These are phyloP conservation scores for Ophiocordyceps camponoti-floridani DNA, from an alignment of 2,329 filamentous ascomycete species.

Conservation along the genomic window DNA sequence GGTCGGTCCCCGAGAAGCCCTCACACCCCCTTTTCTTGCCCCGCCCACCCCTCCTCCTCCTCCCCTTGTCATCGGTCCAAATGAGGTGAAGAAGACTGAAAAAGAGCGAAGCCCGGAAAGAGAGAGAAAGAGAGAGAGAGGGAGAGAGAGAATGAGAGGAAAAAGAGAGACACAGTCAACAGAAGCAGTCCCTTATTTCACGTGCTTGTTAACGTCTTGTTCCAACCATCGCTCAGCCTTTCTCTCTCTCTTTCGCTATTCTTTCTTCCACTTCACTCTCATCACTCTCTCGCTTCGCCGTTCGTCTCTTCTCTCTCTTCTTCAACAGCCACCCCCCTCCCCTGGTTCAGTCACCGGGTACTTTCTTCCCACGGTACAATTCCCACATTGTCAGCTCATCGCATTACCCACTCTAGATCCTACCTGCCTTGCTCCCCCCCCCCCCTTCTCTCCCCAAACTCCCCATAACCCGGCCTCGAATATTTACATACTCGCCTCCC, in stretches of 20 bases:
- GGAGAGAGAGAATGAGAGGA: not conserved
- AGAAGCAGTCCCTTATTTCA: not conserved
- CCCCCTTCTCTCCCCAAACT: slow-evolving; percentile 6
- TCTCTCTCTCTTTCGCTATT: not conserved
- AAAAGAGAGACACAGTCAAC: no score
- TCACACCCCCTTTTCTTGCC: no score
- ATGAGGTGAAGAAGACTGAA: not conserved
- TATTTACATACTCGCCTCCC: slow-evolving; percentile 9
- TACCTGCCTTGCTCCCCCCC: slow-evolving; percentile 5
- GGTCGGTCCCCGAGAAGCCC: not conserved
- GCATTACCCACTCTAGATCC: slow-evolving; percentile 16
- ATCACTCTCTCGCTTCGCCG: not conserved
- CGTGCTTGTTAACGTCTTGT: not conserved
- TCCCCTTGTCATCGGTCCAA: slow-evolving; percentile 1
- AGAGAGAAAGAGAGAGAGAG: no score
- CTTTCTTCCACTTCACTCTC: not conserved
- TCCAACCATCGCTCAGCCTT: not conserved
- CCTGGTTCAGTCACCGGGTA: not conserved
- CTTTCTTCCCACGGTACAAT: slow-evolving; percentile 1
- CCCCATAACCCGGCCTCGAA: slow-evolving; percentile 16
- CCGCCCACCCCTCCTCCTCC: not conserved
- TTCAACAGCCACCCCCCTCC: not conserved
- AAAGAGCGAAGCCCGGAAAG: no score
- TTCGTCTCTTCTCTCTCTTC: not conserved
- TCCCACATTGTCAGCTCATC: slow-evolving; percentile 14